phyloP scores from a whole-genome alignment of 768 basidiomycete genomes.

The Tulasnella calospora region DNA sequence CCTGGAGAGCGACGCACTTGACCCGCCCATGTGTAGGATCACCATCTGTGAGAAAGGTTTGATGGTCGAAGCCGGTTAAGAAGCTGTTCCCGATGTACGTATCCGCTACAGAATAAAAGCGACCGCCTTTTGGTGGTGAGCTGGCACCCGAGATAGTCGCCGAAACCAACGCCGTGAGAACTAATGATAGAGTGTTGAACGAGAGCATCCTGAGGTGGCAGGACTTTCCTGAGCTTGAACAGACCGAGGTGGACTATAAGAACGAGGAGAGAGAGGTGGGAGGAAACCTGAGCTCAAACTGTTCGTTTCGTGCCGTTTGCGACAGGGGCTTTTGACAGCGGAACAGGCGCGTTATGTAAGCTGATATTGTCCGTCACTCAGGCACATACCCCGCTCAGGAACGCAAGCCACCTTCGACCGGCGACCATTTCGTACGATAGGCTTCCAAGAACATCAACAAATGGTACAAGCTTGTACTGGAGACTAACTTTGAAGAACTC shows the following conservation, averaged over 20 bases:
- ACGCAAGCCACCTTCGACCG: background rate
- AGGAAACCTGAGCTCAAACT: background rate
- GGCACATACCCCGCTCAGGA: background rate
- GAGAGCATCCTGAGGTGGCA: background rate
- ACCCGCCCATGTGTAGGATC: slow-evolving; percentile 30
- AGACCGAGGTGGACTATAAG: background rate
- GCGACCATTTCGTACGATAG: background rate
- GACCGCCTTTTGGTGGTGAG: slow-evolving; percentile 3
- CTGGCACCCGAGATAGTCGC: background rate
- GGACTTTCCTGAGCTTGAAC: background rate
- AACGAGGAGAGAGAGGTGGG: background rate
- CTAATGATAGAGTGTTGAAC: background rate
- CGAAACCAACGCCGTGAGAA: background rate
- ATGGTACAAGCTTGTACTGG: no score
- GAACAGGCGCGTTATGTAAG: background rate
- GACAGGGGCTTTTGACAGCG: background rate
- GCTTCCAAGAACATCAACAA: no score
- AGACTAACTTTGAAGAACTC: no score
- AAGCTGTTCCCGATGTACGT: slow-evolving; percentile 24
- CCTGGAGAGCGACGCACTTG: slow-evolving; percentile 21
- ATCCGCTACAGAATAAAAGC: slow-evolving; percentile 13
- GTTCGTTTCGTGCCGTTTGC: background rate
- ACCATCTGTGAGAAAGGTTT: background rate
- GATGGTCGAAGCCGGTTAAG: slow-evolving; percentile 15
- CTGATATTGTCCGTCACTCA: background rate